phyloP scores from a whole-genome alignment of 352 stramenopile genomes.

The Pythium volutum region DNA sequence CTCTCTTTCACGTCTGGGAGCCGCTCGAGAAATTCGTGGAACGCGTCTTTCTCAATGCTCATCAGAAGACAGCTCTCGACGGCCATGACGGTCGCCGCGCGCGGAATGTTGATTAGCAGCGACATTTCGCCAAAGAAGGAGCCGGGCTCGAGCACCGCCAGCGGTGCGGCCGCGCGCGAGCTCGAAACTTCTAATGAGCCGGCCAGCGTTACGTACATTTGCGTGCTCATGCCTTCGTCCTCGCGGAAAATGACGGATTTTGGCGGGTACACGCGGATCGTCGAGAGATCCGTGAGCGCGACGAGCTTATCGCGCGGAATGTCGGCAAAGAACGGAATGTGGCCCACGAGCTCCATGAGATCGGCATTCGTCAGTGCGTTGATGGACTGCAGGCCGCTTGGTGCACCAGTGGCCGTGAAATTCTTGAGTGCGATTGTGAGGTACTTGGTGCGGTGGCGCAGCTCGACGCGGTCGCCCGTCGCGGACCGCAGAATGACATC shows the following conservation, averaged over 20 bases:
- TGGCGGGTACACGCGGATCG: slow-evolving; percentile 68
- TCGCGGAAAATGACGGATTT: slow-evolving; percentile 70
- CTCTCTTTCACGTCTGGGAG: slow-evolving; percentile 48
- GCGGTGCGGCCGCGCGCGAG: slow-evolving; percentile 34
- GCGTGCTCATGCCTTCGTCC: slow-evolving; percentile 71
- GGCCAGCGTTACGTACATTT: slow-evolving; percentile 78
- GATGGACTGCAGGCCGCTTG: slow-evolving; percentile 31
- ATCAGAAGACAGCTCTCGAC: slow-evolving; percentile 76
- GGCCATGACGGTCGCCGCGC: slow-evolving; percentile 61
- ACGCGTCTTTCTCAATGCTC: slow-evolving; percentile 74
- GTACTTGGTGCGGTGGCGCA: slow-evolving; percentile 44
- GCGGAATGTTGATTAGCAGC: slow-evolving; percentile 73
- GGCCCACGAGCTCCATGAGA: slow-evolving; percentile 50
- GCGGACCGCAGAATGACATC: slow-evolving; percentile 66
- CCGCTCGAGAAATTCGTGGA: slow-evolving; percentile 59
- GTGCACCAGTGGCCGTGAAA: slow-evolving; percentile 25
- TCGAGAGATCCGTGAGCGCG: slow-evolving; percentile 68
- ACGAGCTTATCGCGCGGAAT: slow-evolving; percentile 59
- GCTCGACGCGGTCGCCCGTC: slow-evolving; percentile 42
- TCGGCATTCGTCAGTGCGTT: slow-evolving; percentile 70
- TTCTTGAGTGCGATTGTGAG: slow-evolving; percentile 35
- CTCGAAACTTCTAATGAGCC: slow-evolving; percentile 64
- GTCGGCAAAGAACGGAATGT: slow-evolving; percentile 72
- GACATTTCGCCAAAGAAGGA: slow-evolving; percentile 85
- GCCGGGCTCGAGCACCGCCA: slow-evolving; percentile 62